These are phyloP conservation scores for Dictyostelium firmibasis DNA, from an alignment of 78 protist genomes.

Conservation along the genomic window DNA sequence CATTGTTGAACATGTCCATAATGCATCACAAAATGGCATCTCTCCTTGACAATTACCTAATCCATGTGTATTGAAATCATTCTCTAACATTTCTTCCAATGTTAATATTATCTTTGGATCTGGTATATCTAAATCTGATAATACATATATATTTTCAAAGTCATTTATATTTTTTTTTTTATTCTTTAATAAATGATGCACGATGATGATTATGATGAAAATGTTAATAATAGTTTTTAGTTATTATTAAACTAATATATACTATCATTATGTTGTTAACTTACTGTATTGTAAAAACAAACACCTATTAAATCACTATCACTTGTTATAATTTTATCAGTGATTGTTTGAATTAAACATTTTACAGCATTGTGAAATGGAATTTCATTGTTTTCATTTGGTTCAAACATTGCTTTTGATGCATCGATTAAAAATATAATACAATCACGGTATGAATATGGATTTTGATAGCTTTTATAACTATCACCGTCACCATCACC, in stretches of 20 bases:
- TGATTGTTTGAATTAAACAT: conserved; percentile 62
- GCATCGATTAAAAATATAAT: conserved; percentile 83
- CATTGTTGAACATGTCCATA: conserved; percentile 87
- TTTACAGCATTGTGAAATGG: conserved; percentile 80
- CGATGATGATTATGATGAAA: no score
- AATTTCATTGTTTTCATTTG: conserved; percentile 38
- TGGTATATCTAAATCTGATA: conserved; percentile 80
- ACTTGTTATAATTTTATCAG: conserved; percentile 83
- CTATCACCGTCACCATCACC: not conserved
- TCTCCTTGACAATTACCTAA: conserved; percentile 33
- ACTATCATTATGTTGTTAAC: no score
- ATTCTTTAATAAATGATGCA: no score
- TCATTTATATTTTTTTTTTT: conserved; percentile 84
- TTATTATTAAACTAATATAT: no score
- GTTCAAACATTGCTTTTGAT: conserved; percentile 72
- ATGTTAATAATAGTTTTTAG: no score
- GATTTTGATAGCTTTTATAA: not conserved
- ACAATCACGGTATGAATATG: conserved; percentile 42
- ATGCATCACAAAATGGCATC: conserved; percentile 80
- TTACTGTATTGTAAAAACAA: conserved; percentile 80
- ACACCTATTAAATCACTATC: conserved; percentile 80
- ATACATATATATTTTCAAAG: conserved; percentile 83
- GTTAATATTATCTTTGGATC: conserved; percentile 80
- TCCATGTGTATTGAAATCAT: not conserved
- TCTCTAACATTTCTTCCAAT: conserved; percentile 64